phyloP scores from a whole-genome alignment of 2,329 filamentous ascomycete species.

The Tolypocladium ovalisporum region DNA sequence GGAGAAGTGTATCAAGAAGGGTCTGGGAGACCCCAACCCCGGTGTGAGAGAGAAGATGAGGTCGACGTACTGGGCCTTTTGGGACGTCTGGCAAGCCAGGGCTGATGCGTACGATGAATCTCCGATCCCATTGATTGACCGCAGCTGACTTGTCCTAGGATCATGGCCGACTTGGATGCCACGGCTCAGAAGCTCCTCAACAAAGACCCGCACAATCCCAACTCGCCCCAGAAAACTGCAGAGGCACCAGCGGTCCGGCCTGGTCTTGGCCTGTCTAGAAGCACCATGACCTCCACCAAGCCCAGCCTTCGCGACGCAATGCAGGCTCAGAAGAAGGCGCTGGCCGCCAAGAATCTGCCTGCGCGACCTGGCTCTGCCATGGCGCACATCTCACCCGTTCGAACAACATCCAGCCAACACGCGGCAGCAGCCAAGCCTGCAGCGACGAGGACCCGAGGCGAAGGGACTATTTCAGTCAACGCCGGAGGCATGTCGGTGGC shows the following conservation, averaged over 20 bases:
- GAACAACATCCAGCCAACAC: slow-evolving; percentile 24
- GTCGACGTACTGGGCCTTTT: slow-evolving; percentile 77
- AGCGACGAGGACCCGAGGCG: slow-evolving; percentile 28
- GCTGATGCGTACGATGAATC: slow-evolving; percentile 54
- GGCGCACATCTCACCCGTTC: slow-evolving; percentile 46
- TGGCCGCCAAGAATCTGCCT: slow-evolving; percentile 39
- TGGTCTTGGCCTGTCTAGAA: slow-evolving; percentile 51
- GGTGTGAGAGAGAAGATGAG: slow-evolving; percentile 81
- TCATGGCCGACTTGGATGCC: slow-evolving; percentile 67
- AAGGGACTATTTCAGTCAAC: slow-evolving; percentile 31
- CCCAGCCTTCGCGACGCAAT: slow-evolving; percentile 73
- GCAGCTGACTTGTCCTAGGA: slow-evolving; percentile 34
- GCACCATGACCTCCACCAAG: slow-evolving; percentile 45
- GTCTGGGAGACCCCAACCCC: slow-evolving; percentile 80
- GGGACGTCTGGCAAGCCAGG: slow-evolving; percentile 62
- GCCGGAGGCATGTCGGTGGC: slow-evolving; percentile 52
- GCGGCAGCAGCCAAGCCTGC: slow-evolving; percentile 20
- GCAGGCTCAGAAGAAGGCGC: slow-evolving; percentile 65
- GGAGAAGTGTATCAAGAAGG: slow-evolving; percentile 82
- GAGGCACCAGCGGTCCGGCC: slow-evolving; percentile 37
- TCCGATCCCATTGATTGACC: neutral
- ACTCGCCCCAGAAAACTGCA: slow-evolving; percentile 47
- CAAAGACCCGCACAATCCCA: slow-evolving; percentile 75
- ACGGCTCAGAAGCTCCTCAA: slow-evolving; percentile 72
- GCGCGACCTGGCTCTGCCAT: slow-evolving; percentile 52